Evolutionary conservation across 1,284 basidiomycete genomes (phyloP).

Genomic region (Cutaneotrichosporon spelunceum): DNA sequence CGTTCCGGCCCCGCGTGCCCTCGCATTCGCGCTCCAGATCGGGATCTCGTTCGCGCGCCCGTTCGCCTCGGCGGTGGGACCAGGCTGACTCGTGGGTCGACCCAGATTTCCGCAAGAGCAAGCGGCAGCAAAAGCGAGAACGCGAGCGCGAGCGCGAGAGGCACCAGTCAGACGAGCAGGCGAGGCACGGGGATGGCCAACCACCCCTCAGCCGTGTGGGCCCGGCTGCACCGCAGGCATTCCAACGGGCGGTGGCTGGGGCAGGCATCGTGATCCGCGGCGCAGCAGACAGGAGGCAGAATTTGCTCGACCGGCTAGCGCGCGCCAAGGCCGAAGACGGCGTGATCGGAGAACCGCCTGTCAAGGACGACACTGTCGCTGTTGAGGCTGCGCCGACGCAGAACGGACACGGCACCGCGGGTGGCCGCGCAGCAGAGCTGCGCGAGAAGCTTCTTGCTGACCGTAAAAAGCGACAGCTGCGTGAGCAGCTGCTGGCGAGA

Average conservation of each 20-base stretch:
- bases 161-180: slow-evolving; percentile 5
- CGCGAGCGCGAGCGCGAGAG: slow-evolving; percentile 12
- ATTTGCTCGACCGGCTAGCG: slow-evolving; percentile 21
- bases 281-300: slow-evolving; percentile 19
- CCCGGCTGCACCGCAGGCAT: neutral
- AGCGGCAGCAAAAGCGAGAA: slow-evolving; percentile 5
- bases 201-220: slow-evolving; percentile 4
- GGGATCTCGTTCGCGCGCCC: slow-evolving; percentile 21
- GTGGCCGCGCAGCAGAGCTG: slow-evolving; percentile 32
- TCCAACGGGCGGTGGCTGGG: slow-evolving; percentile 11
- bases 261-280: slow-evolving; percentile 22
- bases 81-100: slow-evolving; percentile 46
- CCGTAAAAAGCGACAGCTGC: slow-evolving; percentile 24
- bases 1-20: neutral
- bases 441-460: slow-evolving; percentile 37
- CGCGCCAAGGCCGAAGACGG: slow-evolving; percentile 1
- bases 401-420: slow-evolving; percentile 22
- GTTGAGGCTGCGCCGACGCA: neutral
- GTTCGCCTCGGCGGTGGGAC: slow-evolving; percentile 35
- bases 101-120: slow-evolving; percentile 29
- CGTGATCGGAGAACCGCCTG: neutral
- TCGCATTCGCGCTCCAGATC: slow-evolving; percentile 16
- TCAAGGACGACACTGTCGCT: neutral
- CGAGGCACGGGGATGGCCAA: slow-evolving; percentile 2
- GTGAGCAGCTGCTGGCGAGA: slow-evolving; percentile 22